A percentile compares a stretch with the other conserved stretches of the same genome.
phyloP scores from a whole-genome alignment of 2,329 filamentous ascomycete genomes.

The Colletotrichum sp. region DNA sequence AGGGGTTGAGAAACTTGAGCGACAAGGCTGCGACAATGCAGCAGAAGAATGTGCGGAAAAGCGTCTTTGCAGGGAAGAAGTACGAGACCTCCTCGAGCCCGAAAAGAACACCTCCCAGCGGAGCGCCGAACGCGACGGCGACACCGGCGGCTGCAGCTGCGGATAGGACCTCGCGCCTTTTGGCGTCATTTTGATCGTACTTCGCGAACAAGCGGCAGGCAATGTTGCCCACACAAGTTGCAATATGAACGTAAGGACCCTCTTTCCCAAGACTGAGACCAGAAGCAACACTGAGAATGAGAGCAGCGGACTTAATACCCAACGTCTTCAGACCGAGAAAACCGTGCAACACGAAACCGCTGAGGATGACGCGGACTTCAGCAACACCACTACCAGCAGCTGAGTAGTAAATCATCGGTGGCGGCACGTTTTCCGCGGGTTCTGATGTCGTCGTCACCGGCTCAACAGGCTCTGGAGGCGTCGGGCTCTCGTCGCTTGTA shows the following conservation, averaged over 20 bases:
- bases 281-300: constrained; percentile 89
- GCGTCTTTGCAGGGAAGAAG: constrained; percentile 96
- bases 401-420: constrained; percentile 92
- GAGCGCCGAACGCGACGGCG: constrained; percentile 92
- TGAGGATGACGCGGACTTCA: constrained; percentile 97
- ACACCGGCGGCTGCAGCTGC: constrained; percentile 92
- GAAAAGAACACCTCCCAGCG: constrained; percentile 86
- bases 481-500: constrained; percentile 48
- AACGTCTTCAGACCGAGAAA: constrained; percentile 91
- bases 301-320: constrained; percentile 79
- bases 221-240: constrained; percentile 94
- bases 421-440: constrained; percentile 37
- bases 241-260: constrained; percentile 95
- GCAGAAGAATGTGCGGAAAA: constrained; percentile 98
- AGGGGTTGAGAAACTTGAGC: constrained; percentile 93
- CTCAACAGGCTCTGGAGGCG: constrained; percentile 44
- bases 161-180: constrained; percentile 91
- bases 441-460: constrained; percentile 28
- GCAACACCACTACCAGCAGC: constrained; percentile 96
- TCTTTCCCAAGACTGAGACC: constrained; percentile 95
- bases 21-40: constrained; percentile 92
- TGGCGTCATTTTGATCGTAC: constrained; percentile 93
- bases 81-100: constrained; percentile 95
- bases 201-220: constrained; percentile 92
- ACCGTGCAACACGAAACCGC: constrained; percentile 94